Base-by-base conservation (phyloP, 2,329 filamentous ascomycete species). In the Cladorrhinum sp. region DNA sequence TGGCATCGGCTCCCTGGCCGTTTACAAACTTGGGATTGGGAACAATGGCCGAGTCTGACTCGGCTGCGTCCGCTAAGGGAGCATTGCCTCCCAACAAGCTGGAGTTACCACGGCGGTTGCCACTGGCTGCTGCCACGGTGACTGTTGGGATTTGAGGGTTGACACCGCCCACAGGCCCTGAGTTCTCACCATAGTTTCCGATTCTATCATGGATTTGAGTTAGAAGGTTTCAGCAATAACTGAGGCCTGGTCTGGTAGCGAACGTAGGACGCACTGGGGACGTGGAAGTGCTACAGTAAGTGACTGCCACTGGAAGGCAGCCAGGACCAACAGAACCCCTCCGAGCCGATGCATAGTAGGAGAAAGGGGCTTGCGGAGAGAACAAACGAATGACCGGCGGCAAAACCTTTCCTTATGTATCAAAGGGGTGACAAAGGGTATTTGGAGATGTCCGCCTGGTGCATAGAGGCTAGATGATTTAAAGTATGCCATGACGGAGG, bases 1-100 rank as follows among this genome's bases (percentile, higher is more conserved):
- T 71, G 0, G 76, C 73, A 52, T 81, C 75, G 0, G 79, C 78
- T 1, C 77, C 77, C 66, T 87, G 84, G 0, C 80, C 82, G 0
- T 75, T 71, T 9, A 81, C 79, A 9, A 80, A 74, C 38, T 78
- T 63, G 0, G 75, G 72, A 36, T 77, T 61, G 1, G 67, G 49
- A 0, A 80, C 76, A 1, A 74, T 62, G 27, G 78, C 78, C 2
- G 72, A 76, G 29, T 75, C 72, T 2, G 72, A 55, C 12, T 50
- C 72, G 9, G 73, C 72, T 2, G 73, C 71, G 36, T 76, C 67
- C 5, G 77, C 74, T 2, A 72, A 70, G 1, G 71, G 60, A 16
- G 76, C 75, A 32, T 73, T 72, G 50, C 75, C 77, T 27, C 78
- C 78, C 41, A 78, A 70, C 3, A 81, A 70, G 38, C 66, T 67